Evolutionary conservation across 2,329 filamentous ascomycete species (phyloP).

Genomic region (Escovopsis sp.): DNA sequence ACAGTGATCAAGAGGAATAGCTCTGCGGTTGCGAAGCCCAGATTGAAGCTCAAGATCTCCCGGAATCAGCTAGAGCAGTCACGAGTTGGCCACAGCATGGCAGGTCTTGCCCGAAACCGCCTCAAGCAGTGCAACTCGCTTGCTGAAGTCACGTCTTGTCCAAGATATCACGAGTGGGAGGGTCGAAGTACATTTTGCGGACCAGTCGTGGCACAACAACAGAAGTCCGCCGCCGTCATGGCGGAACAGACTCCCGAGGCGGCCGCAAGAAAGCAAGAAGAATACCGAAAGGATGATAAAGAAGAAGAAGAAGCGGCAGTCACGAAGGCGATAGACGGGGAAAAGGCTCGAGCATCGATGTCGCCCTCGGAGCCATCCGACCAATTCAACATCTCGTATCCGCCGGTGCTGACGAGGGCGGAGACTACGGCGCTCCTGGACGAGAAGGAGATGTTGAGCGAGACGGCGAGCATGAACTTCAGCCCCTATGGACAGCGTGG

Average conservation of each 20-base stretch:
- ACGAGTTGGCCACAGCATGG: slow-evolving; percentile 5
- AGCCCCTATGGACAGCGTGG: slow-evolving; percentile 5
- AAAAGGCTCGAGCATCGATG: background rate
- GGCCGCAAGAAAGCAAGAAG: no score
- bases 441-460: slow-evolving; percentile 4
- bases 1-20: slow-evolving; percentile 4
- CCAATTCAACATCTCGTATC: slow-evolving; percentile 21
- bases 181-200: background rate
- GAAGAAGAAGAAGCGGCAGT: no score
- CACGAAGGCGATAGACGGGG: background rate
- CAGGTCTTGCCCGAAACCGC: slow-evolving; percentile 9
- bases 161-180: slow-evolving; percentile 4
- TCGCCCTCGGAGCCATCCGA: slow-evolving; percentile 14
- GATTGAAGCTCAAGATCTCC: slow-evolving; percentile 19
- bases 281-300: no score
- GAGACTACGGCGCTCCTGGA: slow-evolving; percentile 5
- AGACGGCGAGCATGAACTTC: slow-evolving; percentile 5
- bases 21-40: slow-evolving; percentile 11
- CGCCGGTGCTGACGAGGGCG: slow-evolving; percentile 9
- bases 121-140: slow-evolving; percentile 19
- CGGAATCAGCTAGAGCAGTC: slow-evolving; percentile 13
- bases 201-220: background rate
- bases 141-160: slow-evolving; percentile 13
- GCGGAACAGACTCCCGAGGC: background rate
- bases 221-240: slow-evolving; percentile 2